Conservation (phyloP, 192 early-diverging fungal genomes). For the Linnemannia exigua region DNA sequence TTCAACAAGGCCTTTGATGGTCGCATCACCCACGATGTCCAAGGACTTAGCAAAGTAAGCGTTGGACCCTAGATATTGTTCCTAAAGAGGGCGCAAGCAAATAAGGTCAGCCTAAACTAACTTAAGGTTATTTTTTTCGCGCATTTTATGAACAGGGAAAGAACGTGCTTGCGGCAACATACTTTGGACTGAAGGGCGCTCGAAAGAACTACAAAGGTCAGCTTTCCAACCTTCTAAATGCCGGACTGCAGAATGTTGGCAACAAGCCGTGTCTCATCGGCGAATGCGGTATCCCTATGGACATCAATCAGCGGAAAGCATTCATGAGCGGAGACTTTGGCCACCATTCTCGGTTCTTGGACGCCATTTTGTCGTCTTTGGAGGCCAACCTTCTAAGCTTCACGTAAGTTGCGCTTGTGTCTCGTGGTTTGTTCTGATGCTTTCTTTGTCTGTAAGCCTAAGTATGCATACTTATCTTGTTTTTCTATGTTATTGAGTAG, state of each 20-base stretch:
- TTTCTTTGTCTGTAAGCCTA: neutral
- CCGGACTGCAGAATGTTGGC: constrained; percentile 72
- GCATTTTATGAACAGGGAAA: constrained; percentile 73
- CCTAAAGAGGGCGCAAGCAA: neutral
- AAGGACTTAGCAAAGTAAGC: constrained; percentile 74
- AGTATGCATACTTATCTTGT: neutral
- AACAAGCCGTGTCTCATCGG: constrained; percentile 79
- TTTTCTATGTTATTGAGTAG: constrained; percentile 35
- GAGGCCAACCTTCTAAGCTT: constrained; percentile 84
- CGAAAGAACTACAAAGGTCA: constrained; percentile 83
- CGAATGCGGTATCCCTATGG: constrained; percentile 91
- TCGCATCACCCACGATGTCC: constrained; percentile 85
- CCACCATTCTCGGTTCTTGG: constrained; percentile 81
- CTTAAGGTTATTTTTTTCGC: neutral
- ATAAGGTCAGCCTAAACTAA: too few relatives aligned
- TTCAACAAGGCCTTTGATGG: constrained; percentile 82
- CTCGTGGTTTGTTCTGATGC: neutral
- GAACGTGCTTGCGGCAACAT: constrained; percentile 80
- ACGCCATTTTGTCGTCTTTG: constrained; percentile 80
- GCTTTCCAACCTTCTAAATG: constrained; percentile 73
- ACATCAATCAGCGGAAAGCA: constrained; percentile 81
- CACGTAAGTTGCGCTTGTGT: constrained; percentile 59
- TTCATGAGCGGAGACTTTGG: constrained; percentile 80
- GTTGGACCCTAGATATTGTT: neutral
- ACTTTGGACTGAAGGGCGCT: constrained; percentile 83